phyloP scores from a whole-genome alignment of 768 basidiomycete species.

The Lentinus tigrinus region DNA sequence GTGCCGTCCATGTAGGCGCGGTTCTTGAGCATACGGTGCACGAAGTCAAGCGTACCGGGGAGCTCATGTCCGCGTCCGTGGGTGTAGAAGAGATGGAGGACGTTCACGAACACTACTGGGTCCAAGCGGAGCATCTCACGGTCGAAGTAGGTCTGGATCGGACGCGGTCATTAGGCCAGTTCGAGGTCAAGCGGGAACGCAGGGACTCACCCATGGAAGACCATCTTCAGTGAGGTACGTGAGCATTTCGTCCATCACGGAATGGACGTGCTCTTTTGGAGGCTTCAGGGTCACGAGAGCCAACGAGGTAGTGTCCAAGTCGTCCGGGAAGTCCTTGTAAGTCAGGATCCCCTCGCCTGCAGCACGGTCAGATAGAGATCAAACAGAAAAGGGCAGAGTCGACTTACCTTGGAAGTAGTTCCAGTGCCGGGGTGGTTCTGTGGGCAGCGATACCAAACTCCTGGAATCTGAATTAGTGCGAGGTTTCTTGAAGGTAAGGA shows the following conservation, averaged over 20 bases:
- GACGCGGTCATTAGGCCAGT: background rate
- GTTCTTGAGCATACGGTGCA: slow-evolving; percentile 43
- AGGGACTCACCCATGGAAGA: slow-evolving; percentile 42
- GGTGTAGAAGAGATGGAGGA: slow-evolving; percentile 43
- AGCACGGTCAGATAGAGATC: background rate
- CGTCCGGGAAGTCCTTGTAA: slow-evolving; percentile 40
- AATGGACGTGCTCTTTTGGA: slow-evolving; percentile 29
- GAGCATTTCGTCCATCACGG: slow-evolving; percentile 54
- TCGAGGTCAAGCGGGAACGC: background rate
- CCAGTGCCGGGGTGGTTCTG: slow-evolving; percentile 44
- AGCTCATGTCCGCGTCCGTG: slow-evolving; percentile 44
- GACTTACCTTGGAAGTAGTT: slow-evolving; percentile 47
- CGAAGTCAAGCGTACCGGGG: slow-evolving; percentile 40
- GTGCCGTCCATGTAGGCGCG: slow-evolving; percentile 51
- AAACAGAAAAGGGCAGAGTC: no score
- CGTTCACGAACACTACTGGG: slow-evolving; percentile 49
- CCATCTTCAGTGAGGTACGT: slow-evolving; percentile 45
- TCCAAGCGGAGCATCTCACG: slow-evolving; percentile 45
- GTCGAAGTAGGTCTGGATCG: slow-evolving; percentile 45
- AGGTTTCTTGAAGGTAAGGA: background rate
- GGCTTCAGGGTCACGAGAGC: slow-evolving; percentile 39
- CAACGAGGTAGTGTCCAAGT: slow-evolving; percentile 56
- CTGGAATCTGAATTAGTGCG: slow-evolving; percentile 25
- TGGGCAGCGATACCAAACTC: slow-evolving; percentile 37
- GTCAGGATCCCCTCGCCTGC: slow-evolving; percentile 34